A percentile compares a stretch with the other conserved stretches of the same genome.
phyloP scores from a whole-genome alignment of 208 protist species.

The Wallacemonas sp. region DNA sequence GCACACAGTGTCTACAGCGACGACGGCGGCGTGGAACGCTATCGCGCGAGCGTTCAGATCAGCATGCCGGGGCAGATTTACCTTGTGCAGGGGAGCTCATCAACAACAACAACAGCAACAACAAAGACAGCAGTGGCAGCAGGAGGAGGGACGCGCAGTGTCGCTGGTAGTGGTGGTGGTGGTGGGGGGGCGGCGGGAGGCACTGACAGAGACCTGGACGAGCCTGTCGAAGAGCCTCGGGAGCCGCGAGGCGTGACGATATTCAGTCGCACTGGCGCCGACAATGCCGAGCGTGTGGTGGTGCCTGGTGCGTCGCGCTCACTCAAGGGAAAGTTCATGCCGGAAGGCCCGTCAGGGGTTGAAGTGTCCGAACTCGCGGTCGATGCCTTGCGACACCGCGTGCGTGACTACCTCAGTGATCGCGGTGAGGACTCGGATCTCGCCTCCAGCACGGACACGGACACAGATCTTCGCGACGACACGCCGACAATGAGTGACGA shows the following conservation, averaged over 20 bases:
- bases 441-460: constrained; percentile 1
- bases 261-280: too few relatives aligned
- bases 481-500: too few relatives aligned
- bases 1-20: constrained; percentile 13
- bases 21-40: constrained; percentile 21
- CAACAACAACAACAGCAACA: too few relatives aligned
- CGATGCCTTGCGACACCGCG: constrained; percentile 3
- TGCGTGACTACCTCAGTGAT: constrained; percentile 11
- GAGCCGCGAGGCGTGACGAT: too few relatives aligned
- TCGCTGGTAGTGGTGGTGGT: too few relatives aligned
- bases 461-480: too few relatives aligned
- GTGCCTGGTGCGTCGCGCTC: background rate
- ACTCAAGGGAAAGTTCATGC: background rate
- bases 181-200: too few relatives aligned
- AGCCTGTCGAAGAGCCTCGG: too few relatives aligned
- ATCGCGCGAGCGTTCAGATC: constrained; percentile 24
- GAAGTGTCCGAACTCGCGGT: constrained; percentile 18
- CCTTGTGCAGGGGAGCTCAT: too few relatives aligned
- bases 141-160: too few relatives aligned
- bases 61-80: constrained; percentile 37
- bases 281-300: background rate
- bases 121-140: too few relatives aligned
- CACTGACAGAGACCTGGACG: too few relatives aligned
- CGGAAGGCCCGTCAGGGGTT: constrained; percentile 9
- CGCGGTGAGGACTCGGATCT: background rate